Evolutionary conservation across 768 basidiomycete genomes (phyloP).

Genomic region (Lactarius quietus): DNA sequence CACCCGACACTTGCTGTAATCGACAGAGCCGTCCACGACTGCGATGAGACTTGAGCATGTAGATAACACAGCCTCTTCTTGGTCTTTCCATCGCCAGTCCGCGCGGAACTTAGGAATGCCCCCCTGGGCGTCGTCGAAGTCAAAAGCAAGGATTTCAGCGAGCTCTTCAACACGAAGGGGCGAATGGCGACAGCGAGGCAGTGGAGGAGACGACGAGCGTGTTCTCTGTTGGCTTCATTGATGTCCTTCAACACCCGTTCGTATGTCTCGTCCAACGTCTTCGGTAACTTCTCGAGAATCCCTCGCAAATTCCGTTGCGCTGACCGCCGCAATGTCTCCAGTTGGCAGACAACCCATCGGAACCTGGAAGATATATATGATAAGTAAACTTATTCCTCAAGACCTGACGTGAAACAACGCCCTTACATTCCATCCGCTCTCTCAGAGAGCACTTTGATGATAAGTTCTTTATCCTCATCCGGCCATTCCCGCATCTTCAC

Average conservation of each 20-base stretch:
- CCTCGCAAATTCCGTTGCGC: background rate
- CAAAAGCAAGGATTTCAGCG: background rate
- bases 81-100: background rate
- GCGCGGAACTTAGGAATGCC: background rate
- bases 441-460: background rate
- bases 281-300: background rate
- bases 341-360: background rate
- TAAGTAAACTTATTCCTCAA: background rate
- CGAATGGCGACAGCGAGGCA: slow-evolving; percentile 2
- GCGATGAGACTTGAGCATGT: background rate
- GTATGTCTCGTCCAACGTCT: slow-evolving; percentile 5
- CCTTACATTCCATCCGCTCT: slow-evolving; percentile 7
- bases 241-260: background rate
- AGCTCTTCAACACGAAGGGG: background rate
- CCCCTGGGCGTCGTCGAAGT: background rate
- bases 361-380: background rate
- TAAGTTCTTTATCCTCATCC: background rate
- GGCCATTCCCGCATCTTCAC: slow-evolving; percentile 2
- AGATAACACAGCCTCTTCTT: background rate
- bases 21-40: background rate
- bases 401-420: background rate
- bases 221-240: background rate
- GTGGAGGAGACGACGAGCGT: slow-evolving; percentile 4
- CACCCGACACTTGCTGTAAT: background rate
- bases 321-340: background rate